Base-by-base conservation (phyloP, 257 asterid species). In the Voacanga thouarsii region DNA sequence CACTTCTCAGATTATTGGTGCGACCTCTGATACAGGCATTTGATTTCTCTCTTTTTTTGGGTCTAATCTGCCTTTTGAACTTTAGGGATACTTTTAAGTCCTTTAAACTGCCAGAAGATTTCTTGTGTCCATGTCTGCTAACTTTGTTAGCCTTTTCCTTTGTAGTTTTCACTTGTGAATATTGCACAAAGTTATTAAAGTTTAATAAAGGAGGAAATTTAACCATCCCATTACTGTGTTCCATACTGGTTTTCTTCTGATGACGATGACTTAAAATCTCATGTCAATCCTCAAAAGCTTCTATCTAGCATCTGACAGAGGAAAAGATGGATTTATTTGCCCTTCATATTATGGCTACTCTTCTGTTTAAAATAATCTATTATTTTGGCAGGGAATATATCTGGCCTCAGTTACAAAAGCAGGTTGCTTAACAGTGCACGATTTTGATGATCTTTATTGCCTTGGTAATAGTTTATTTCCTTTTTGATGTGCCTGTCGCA, bases 371-470 rank as follows among this genome's bases (percentile, higher is more conserved):
- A 73, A 64, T 57, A 41, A 23, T 66, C 61, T 72, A 74, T 77
- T 81, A 78, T 77, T 82, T 69, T 84, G 65, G 30, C 86, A 94
- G 97, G 99, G 99, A 21, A 90, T 87, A 76, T 94, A 94, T 84
- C 81, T 94, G 88, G 99, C 99, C 78, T 92, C 99, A 4, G 96
- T 80, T 47, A 94, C 99, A 80, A 89, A 83, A 76, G 80, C 92
- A 77, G 97, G 99, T 53, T 94, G 97, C 93, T 80, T 94, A 85
- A 92, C 97, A 24, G 92, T 94, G 83, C 99, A 94, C 65, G 97
- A 92, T 85, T 94, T 89, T 68, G 99, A 92, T 56, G 87, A 79
- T 80, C 84, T 94, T 78, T 85, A 68, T 80, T 81, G 80, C 77
- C 81, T 87, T 74, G 99, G 99, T 94, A 91, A 87, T 24, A 44